These are phyloP conservation scores for Ramichloridium luteum DNA, from an alignment of 2,329 filamentous ascomycete species.

Conservation along the genomic window DNA sequence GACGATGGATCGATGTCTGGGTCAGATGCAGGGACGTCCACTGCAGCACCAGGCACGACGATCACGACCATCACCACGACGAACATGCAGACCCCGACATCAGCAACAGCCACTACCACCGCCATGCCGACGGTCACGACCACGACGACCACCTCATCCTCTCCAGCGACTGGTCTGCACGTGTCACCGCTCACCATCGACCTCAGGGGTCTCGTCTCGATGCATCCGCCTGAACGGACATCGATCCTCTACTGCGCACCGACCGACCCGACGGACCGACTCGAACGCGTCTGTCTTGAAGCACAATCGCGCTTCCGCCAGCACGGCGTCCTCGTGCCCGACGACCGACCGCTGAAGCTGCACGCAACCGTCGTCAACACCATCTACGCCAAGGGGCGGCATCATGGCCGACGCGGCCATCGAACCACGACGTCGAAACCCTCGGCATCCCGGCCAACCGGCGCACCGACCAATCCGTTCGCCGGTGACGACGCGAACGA, in stretches of 20 bases:
- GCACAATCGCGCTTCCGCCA: constrained; percentile 44
- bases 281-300: constrained; percentile 47
- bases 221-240: constrained; percentile 46
- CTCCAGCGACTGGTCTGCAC: background rate
- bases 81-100: no score
- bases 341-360: constrained; percentile 54
- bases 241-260: constrained; percentile 56
- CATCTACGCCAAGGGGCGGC: constrained; percentile 55
- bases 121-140: background rate
- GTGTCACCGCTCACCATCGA: constrained; percentile 25
- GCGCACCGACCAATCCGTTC: constrained; percentile 6
- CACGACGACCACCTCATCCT: background rate
- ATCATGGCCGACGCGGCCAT: no score
- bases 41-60: no score
- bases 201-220: constrained; percentile 43
- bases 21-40: no score
- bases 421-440: no score
- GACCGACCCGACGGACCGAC: constrained; percentile 36
- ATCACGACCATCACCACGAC: no score
- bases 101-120: background rate
- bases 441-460: constrained; percentile 8
- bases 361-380: constrained; percentile 85
- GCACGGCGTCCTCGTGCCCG: constrained; percentile 44
- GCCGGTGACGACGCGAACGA: background rate
- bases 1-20: constrained; percentile 1